Evolutionary conservation across 371 early-diverging fungal species (phyloP).

Genomic region (Parasitella parasitica): DNA sequence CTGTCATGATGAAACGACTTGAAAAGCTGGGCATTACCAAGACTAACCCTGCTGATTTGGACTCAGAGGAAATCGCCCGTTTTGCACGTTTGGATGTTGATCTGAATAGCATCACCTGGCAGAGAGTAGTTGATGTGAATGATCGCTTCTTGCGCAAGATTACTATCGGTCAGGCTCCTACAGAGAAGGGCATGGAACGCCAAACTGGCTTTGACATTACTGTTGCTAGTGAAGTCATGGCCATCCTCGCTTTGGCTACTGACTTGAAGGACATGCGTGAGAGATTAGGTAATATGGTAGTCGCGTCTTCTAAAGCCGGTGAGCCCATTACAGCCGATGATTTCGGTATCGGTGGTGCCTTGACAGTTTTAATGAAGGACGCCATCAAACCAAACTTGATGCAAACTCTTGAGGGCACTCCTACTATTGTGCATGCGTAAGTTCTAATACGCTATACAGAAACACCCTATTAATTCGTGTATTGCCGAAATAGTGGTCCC

Average conservation of each 20-base stretch:
- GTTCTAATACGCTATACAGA: neutral
- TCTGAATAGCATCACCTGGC: conserved; percentile 90
- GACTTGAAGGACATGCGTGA: conserved; percentile 89
- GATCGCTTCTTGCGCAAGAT: conserved; percentile 93
- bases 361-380: conserved; percentile 96
- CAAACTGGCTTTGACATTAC: conserved; percentile 95
- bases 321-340: conserved; percentile 94
- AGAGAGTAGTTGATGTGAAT: conserved; percentile 93
- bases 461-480: neutral
- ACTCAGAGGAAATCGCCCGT: conserved; percentile 70
- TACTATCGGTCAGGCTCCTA: conserved; percentile 82
- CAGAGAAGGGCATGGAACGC: conserved; percentile 86
- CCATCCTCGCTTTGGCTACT: conserved; percentile 90
- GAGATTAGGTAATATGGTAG: conserved; percentile 92
- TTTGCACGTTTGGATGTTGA: conserved; percentile 95
- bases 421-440: conserved; percentile 94
- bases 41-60: conserved; percentile 75
- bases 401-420: conserved; percentile 98
- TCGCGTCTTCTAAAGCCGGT: conserved; percentile 81
- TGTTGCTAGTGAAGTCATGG: conserved; percentile 98
- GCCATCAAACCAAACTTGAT: conserved; percentile 97
- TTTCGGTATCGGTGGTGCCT: conserved; percentile 91
- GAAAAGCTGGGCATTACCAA: conserved; percentile 81
- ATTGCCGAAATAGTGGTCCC: conserved; percentile 61
- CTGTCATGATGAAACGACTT: conserved; percentile 85